phyloP scores from a whole-genome alignment of 768 basidiomycete genomes.

The Daedaleopsis nitida region DNA sequence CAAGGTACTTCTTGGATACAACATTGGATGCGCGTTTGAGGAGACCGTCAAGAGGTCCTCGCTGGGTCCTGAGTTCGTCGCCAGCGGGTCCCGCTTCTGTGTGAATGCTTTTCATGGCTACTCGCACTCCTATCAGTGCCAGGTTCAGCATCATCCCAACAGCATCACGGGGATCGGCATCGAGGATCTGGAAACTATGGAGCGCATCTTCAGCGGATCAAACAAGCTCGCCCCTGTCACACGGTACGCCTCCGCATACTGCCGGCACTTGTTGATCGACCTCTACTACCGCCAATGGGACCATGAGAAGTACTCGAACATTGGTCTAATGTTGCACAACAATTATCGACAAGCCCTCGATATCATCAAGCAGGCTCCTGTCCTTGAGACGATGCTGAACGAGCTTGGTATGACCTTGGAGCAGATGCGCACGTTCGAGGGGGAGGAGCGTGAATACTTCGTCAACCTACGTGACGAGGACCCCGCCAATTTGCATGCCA shows the following conservation, averaged over 20 bases:
- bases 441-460: conserved; percentile 31
- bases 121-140: conserved; percentile 37
- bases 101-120: conserved; percentile 39
- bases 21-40: not conserved
- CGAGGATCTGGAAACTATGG: conserved; percentile 31
- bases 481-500: conserved; percentile 26
- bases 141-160: conserved; percentile 34
- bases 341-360: conserved; percentile 35
- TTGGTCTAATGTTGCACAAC: conserved; percentile 28
- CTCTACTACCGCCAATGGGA: conserved; percentile 37
- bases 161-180: conserved; percentile 33
- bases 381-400: too few relatives aligned
- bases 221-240: conserved; percentile 28
- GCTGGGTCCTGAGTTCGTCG: conserved; percentile 1
- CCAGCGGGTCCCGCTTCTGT: conserved; percentile 3
- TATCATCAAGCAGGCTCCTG: too few relatives aligned
- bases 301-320: conserved; percentile 36
- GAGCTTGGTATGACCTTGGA: too few relatives aligned
- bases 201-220: conserved; percentile 21
- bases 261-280: conserved; percentile 32
- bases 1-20: too few relatives aligned
- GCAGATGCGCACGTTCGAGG: conserved; percentile 21
- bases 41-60: conserved; percentile 11
- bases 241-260: conserved; percentile 31
- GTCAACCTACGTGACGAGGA: conserved; percentile 28